phyloP scores from a whole-genome alignment of 1,284 basidiomycete genomes.

The Tilletia setariae region DNA sequence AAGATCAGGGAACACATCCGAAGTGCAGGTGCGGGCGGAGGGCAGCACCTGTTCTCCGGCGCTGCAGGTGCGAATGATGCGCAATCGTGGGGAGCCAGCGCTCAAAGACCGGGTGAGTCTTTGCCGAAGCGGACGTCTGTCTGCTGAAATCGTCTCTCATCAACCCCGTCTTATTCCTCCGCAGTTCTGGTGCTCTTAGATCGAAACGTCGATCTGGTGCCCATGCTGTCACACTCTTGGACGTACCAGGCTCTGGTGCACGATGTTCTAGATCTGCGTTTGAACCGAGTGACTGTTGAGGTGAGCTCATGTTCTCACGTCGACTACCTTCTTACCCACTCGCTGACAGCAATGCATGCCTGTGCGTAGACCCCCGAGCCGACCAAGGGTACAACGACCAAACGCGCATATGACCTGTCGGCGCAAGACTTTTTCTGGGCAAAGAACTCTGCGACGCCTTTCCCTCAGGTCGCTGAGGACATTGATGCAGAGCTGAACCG shows the following conservation, averaged over 20 bases:
- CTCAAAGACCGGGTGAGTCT: slow-evolving; percentile 24
- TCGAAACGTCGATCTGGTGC: slow-evolving; percentile 89
- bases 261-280: slow-evolving; percentile 93
- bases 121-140: not conserved
- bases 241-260: slow-evolving; percentile 98
- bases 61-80: slow-evolving; percentile 58
- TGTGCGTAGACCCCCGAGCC: slow-evolving; percentile 17
- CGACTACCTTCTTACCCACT: not conserved
- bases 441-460: slow-evolving; percentile 90
- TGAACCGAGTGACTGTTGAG: slow-evolving; percentile 84
- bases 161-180: not conserved
- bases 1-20: slow-evolving; percentile 90
- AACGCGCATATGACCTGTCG: slow-evolving; percentile 77
- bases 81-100: slow-evolving; percentile 53
- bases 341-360: not conserved
- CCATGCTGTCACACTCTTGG: slow-evolving; percentile 96
- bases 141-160: too few species aligned
- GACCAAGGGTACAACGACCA: slow-evolving; percentile 23
- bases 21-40: slow-evolving; percentile 59
- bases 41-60: slow-evolving; percentile 49
- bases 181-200: slow-evolving; percentile 88
- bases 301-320: slow-evolving; percentile 20
- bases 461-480: slow-evolving; percentile 97
- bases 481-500: slow-evolving; percentile 86
- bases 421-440: slow-evolving; percentile 99